These are phyloP conservation scores for Penicillium longicatenatum DNA, from an alignment of 495 filamentous ascomycete species.

Conservation along the genomic window DNA sequence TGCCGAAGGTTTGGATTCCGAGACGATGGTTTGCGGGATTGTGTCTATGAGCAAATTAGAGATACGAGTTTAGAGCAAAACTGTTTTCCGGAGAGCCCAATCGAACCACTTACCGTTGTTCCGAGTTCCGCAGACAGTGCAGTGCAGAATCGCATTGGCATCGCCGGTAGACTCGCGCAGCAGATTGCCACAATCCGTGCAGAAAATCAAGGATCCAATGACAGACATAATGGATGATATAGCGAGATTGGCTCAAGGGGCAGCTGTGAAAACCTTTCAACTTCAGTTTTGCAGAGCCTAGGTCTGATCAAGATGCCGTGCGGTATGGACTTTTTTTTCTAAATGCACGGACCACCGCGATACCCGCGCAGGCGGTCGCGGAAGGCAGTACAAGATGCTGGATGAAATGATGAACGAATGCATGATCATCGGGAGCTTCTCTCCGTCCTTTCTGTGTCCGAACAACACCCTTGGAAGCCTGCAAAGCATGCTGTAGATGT, in stretches of 20 bases:
- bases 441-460: neutral
- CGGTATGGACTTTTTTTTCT: conserved; percentile 26
- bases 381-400: conserved; percentile 32
- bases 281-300: neutral
- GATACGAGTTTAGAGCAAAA: neutral
- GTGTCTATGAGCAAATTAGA: conserved; percentile 58
- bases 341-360: conserved; percentile 35
- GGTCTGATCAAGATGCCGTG: neutral
- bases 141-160: conserved; percentile 71
- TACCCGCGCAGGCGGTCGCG: conserved; percentile 36
- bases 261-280: neutral
- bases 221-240: conserved; percentile 62
- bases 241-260: neutral
- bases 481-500: conserved; percentile 24
- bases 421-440: conserved; percentile 19
- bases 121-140: conserved; percentile 80
- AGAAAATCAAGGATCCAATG: conserved; percentile 90
- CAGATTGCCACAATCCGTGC: conserved; percentile 89
- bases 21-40: conserved; percentile 77
- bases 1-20: conserved; percentile 76
- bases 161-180: conserved; percentile 77
- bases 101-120: conserved; percentile 67
- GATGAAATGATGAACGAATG: conserved; percentile 26
- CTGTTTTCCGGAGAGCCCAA: neutral
- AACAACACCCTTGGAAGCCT: neutral